Conservation (phyloP, 2,329 filamentous ascomycete species). For the Diplodia sapinea region DNA sequence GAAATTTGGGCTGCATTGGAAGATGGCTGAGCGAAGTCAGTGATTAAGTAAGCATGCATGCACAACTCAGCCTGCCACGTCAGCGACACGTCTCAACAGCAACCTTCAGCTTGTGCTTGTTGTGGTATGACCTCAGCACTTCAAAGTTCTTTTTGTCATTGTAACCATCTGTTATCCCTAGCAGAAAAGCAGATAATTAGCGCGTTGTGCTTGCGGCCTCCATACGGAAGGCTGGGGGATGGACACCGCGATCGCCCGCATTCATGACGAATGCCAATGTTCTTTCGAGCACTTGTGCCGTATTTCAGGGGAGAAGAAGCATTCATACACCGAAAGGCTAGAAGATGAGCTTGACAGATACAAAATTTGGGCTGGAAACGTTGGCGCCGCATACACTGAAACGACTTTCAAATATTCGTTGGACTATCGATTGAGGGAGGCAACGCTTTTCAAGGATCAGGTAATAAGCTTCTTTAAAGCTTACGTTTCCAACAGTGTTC, state of each 20-base stretch:
- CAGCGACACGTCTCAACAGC: too few relatives aligned
- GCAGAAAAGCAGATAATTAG: too few relatives aligned
- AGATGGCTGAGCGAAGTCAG: too few relatives aligned
- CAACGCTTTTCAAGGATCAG: constrained; percentile 34
- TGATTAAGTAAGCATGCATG: too few relatives aligned
- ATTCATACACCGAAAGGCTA: neutral
- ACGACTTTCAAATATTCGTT: constrained; percentile 31
- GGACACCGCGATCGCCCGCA: neutral
- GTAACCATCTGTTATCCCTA: too few relatives aligned
- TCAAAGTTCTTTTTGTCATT: too few relatives aligned
- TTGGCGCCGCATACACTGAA: constrained; percentile 33
- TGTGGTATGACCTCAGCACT: too few relatives aligned
- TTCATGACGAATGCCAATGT: neutral
- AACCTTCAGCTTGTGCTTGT: too few relatives aligned
- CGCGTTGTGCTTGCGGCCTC: too few relatives aligned
- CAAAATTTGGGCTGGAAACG: constrained; percentile 35
- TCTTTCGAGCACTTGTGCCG: neutral
- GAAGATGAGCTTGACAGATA: constrained; percentile 34
- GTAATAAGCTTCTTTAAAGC: neutral
- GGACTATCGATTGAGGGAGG: constrained; percentile 35
- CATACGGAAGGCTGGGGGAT: too few relatives aligned
- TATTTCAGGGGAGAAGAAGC: neutral
- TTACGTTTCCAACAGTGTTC: neutral
- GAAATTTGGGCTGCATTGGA: too few relatives aligned
- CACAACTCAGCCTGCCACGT: too few relatives aligned